Base-by-base conservation (phyloP, 352 stramenopile genomes). In the Thalassiosira hispida region DNA sequence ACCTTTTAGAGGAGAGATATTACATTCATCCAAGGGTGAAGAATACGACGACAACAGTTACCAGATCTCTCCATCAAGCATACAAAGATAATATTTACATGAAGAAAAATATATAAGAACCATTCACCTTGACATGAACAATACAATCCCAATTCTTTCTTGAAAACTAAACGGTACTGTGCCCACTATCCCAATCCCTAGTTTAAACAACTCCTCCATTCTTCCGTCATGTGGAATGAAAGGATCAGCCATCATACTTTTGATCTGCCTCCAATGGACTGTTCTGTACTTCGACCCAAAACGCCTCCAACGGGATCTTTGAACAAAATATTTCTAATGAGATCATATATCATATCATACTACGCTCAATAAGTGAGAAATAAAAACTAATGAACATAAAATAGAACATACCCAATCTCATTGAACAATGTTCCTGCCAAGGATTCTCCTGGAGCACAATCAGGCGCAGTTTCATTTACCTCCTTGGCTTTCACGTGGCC, bases 71-170 rank as follows among this genome's bases (percentile, higher is more conserved):
- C n/a, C n/a, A n/a, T n/a, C n/a, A n/a, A n/a, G n/a, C n/a, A n/a
- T n/a, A n/a, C n/a, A n/a, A n/a, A n/a, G n/a, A n/a, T n/a, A n/a
- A n/a, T n/a, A n/a, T n/a, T n/a, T n/a, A n/a, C n/a, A n/a, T n/a
- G n/a, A n/a, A n/a, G n/a, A n/a, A n/a, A n/a, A n/a, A n/a, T n/a
- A n/a, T n/a, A n/a, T n/a, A n/a, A n/a, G n/a, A n/a, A n/a, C n/a
- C n/a, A n/a, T n/a, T n/a, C n/a, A n/a, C n/a, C 67, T 40, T 18
- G 68, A 74, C 46, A 84, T 73, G 55, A 82, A 90, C 16, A 90
- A 7, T 3, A 90, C 79, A 55, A 90, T 76, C 18, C 83, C 83
- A 25, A 60, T 18, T 33, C 44, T 11, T 16, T 42, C 51, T 6
- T 65, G 52, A 51, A 62, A 73, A n/a, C 25, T 59, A 44, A 86